Base-by-base conservation (phyloP, 257 asterid genomes). In the Anisodus tanguticus region DNA sequence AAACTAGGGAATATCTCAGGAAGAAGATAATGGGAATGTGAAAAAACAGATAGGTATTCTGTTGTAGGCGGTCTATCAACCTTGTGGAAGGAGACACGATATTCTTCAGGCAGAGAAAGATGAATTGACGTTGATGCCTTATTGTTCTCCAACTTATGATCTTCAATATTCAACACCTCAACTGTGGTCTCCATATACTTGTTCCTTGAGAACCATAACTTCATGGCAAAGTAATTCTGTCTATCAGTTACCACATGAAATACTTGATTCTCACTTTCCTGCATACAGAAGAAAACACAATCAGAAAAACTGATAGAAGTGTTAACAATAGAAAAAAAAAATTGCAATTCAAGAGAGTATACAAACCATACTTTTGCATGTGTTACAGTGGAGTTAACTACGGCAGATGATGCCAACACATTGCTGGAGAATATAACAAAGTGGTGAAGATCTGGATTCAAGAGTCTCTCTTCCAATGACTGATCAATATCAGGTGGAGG, bases 191-290 rank as follows among this genome's bases (percentile, higher is more conserved):
- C 90, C 87, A 90, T 92, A 83, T 94, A 96, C 85, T 89, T 90
- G 88, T 91, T 93, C 76, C 77, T 87, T 72, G 84, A 87, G 90
- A 91, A 96, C 99, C 99, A 96, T 70, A 92, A 84, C 86, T 89
- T 93, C 98, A 96, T 94, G 79, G 98, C 93, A 80, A 92, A 96
- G 88, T 88, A 96, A 86, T 95, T 96, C 88, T 93, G 95, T 88
- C 86, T 87, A 89, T 96, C 97, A 9, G 99, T 96, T 89, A 96
- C 87, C 89, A 96, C 90, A 90, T 96, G 99, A 89, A 96, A 96
- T 86, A 96, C 95, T 88, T 85, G 93, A 86, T 83, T 92, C 84
- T 86, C 90, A 87, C 97, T 90, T 89, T 91, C 97, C 99, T 96
- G 94, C 87, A 88, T 82, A 86, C n/a, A 84, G 76, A 81, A 88